Evolutionary conservation across 1,284 basidiomycete genomes (phyloP).

Genomic region (Rhodotorula sp.): DNA sequence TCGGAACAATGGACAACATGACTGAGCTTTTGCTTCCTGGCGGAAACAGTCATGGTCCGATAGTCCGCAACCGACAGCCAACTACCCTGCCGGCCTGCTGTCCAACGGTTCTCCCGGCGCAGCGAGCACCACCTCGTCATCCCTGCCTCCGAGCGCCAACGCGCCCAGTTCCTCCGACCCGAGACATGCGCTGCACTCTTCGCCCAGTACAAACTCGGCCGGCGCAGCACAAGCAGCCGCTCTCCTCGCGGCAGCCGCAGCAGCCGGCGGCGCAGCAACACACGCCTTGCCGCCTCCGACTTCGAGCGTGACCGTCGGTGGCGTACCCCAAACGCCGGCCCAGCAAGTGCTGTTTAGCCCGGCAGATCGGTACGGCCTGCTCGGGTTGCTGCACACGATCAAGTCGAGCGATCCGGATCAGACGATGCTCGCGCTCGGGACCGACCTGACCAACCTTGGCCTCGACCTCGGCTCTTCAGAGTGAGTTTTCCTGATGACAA

Average conservation of each 20-base stretch:
- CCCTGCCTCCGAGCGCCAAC: not conserved
- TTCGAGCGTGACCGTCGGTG: conserved; percentile 16
- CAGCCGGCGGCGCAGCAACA: not conserved
- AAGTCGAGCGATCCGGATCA: conserved; percentile 83
- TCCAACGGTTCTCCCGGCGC: conserved; percentile 22
- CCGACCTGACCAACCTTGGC: conserved; percentile 88
- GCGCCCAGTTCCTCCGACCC: not conserved
- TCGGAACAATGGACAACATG: not conserved
- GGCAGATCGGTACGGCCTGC: conserved; percentile 90
- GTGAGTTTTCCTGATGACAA: conserved; percentile 35
- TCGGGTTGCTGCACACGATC: conserved; percentile 85
- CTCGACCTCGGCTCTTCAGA: conserved; percentile 75
- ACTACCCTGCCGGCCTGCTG: conserved; percentile 24
- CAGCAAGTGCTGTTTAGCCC: conserved; percentile 92
- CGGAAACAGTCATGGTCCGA: conserved; percentile 24
- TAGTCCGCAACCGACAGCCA: conserved; percentile 25
- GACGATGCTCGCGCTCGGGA: conserved; percentile 80
- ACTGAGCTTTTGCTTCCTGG: not conserved
- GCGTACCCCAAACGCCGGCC: conserved; percentile 61
- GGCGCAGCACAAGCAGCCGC: not conserved
- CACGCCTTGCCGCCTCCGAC: conserved; percentile 15
- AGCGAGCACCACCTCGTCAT: conserved; percentile 4
- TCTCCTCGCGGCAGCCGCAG: not conserved
- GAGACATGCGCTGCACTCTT: conserved; percentile 14
- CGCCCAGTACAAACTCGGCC: conserved; percentile 2